These are phyloP conservation scores for Candida insectalens DNA, from an alignment of 805 yeast genomes.

Conservation along the genomic window DNA sequence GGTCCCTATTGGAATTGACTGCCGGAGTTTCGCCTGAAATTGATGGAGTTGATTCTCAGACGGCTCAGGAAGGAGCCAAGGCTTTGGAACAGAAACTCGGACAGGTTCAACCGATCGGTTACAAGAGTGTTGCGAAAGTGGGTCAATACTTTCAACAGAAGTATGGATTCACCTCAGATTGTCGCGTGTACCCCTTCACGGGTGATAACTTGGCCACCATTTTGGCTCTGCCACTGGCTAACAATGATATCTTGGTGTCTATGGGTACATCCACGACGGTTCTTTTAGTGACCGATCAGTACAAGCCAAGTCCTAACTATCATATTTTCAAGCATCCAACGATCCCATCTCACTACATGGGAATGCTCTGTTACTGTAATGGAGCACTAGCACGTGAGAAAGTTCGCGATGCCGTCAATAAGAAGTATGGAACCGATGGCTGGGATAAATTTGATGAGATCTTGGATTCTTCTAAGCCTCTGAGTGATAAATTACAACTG, in stretches of 20 bases:
- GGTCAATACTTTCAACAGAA: slow-evolving; percentile 50
- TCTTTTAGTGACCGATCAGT: slow-evolving; percentile 67
- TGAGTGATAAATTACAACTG: slow-evolving; percentile 32
- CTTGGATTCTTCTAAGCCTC: slow-evolving; percentile 27
- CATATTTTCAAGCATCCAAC: slow-evolving; percentile 87
- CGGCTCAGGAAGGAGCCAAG: slow-evolving; percentile 22
- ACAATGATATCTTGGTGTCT: slow-evolving; percentile 71
- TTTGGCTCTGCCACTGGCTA: slow-evolving; percentile 65
- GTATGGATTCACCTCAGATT: slow-evolving; percentile 51
- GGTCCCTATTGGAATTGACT: slow-evolving; percentile 43
- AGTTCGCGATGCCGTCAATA: slow-evolving; percentile 54
- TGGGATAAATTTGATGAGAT: slow-evolving; percentile 59
- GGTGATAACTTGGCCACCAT: slow-evolving; percentile 91
- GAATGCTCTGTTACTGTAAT: slow-evolving; percentile 90
- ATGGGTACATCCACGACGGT: slow-evolving; percentile 92
- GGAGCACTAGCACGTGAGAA: slow-evolving; percentile 82
- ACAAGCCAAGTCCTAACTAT: slow-evolving; percentile 69
- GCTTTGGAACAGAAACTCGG: slow-evolving; percentile 47
- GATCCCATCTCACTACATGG: slow-evolving; percentile 69
- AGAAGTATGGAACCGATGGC: slow-evolving; percentile 21
- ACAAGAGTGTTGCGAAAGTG: slow-evolving; percentile 39
- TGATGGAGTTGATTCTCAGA: slow-evolving; percentile 26
- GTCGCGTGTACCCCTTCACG: slow-evolving; percentile 66
- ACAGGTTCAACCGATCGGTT: slow-evolving; percentile 37
- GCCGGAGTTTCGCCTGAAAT: slow-evolving; percentile 38